A percentile compares a stretch with the other conserved stretches of the same genome.
Evolutionary conservation across 257 asterid species (phyloP).

Genomic region (Nicotiana obtusifolia): DNA sequence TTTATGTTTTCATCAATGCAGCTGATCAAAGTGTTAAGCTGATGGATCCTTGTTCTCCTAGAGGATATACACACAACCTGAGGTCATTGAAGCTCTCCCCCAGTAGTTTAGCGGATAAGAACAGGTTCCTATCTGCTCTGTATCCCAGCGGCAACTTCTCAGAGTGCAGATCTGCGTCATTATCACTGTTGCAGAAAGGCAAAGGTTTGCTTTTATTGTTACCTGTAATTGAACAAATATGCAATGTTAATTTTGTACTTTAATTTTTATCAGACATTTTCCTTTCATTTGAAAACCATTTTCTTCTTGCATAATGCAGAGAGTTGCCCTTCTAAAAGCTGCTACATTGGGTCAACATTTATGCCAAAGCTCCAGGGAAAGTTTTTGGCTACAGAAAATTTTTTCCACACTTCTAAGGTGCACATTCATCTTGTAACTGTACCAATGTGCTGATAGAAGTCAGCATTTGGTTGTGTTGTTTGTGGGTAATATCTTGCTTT

Average conservation of each 20-base stretch:
- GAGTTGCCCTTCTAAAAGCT: slow-evolving; percentile 55
- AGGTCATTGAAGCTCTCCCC: slow-evolving; percentile 44
- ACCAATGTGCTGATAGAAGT: not conserved
- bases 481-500: not conserved
- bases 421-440: not conserved
- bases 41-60: slow-evolving; percentile 87
- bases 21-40: slow-evolving; percentile 44
- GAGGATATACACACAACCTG: slow-evolving; percentile 53
- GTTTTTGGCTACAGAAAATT: slow-evolving; percentile 91
- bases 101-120: slow-evolving; percentile 37
- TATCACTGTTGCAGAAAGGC: slow-evolving; percentile 68
- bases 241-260: not conserved
- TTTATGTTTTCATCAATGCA: slow-evolving; percentile 33
- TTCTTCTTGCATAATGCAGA: slow-evolving; percentile 40
- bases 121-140: slow-evolving; percentile 38
- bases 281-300: not conserved
- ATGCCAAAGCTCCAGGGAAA: slow-evolving; percentile 85
- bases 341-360: slow-evolving; percentile 69
- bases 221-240: not conserved
- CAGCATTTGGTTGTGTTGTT: not conserved
- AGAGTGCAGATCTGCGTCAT: slow-evolving; percentile 78
- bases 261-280: not conserved
- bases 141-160: slow-evolving; percentile 88
- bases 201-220: slow-evolving; percentile 49
- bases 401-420: slow-evolving; percentile 90